phyloP scores from a whole-genome alignment of 139 green algal species.

The Diplosphaera chodatii region DNA sequence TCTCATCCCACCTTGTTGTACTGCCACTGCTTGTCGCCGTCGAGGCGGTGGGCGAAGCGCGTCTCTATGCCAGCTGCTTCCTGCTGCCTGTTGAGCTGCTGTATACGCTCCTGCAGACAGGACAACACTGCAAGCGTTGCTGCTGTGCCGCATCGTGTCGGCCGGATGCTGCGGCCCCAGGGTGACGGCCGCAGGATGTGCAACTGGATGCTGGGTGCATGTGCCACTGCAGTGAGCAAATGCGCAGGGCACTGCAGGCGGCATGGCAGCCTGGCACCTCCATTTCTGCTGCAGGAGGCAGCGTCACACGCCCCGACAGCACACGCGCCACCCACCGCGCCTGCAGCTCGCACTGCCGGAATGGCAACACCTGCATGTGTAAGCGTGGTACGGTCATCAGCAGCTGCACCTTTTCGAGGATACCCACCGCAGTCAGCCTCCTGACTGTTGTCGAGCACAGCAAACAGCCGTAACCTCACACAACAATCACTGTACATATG shows the following conservation, averaged over 20 bases:
- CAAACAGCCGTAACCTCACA: too few species aligned
- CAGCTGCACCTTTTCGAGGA: background rate
- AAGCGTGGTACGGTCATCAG: background rate
- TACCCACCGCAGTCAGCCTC: too few species aligned
- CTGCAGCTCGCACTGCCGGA: constrained; percentile 50
- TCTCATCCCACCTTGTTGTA: constrained; percentile 23
- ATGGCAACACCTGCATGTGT: constrained; percentile 31
- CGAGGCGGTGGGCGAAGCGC: constrained; percentile 34
- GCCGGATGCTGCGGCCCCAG: too few species aligned
- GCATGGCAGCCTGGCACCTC: background rate
- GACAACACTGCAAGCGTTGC: too few species aligned
- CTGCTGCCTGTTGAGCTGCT: constrained; percentile 3
- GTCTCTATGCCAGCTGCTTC: constrained; percentile 3
- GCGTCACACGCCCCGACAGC: constrained; percentile 28
- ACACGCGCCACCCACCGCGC: constrained; percentile 14
- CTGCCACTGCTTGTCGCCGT: constrained; percentile 28
- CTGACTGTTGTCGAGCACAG: too few species aligned
- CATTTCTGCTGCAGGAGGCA: constrained; percentile 25
- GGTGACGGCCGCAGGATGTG: too few species aligned
- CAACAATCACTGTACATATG: too few species aligned
- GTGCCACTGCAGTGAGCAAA: too few species aligned
- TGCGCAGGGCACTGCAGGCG: too few species aligned
- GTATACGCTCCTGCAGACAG: constrained; percentile 9
- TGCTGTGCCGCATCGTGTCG: too few species aligned
- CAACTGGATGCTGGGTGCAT: too few species aligned